Base-by-base conservation (phyloP, 1,284 basidiomycete genomes). In the Puccinia triticina region DNA sequence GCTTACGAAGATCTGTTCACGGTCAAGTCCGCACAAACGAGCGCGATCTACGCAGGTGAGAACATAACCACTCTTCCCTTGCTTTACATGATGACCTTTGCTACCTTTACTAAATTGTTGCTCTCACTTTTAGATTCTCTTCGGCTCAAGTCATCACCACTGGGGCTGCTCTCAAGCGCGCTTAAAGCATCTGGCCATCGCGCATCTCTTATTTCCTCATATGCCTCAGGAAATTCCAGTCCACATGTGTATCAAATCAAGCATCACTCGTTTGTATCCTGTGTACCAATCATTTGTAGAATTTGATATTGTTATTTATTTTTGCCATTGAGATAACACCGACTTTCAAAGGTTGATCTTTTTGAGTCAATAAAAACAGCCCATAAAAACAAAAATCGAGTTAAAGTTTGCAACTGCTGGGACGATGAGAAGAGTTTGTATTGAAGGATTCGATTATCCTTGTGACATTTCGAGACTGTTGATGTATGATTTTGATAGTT, bases 401-500 rank as follows among this genome's bases (percentile, higher is more conserved):
- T 26, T 32, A 32, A 26, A 18, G 26, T 32, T 16, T 64, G 26
- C 29, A 64, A 26, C 29, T 18, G 26, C 14, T 7, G 37, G 29
- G 37, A 64, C 11, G 37, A 64, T 64, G 37, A 64, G 37, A 64
- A 40, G 29, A 64, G 37, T 11, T 32, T 64, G 7, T 32, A 2
- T 23, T 64, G 26, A 32, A 26, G 26, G 37, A 64, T n/a, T 78
- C 43, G 29, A 82, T 64, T 43, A 67, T 75, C 26, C 69, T 18
- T 46, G 37, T 29, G 48, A 76, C 73, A 61, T 82, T 74, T 11
- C 50, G 34, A 40, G 80, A 72, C 37, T 84, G 84, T 48, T 66
- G 10, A 40, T n/a, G 40, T n/a, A 84, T 61, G 23, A 84, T 84
- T 61, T 83, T 55, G 46, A 84, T 23, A 7, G 84, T 82, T 18